These are phyloP conservation scores for Odonthalia washingtoniensis DNA, from an alignment of 31 red algal species.

Conservation along the genomic window DNA sequence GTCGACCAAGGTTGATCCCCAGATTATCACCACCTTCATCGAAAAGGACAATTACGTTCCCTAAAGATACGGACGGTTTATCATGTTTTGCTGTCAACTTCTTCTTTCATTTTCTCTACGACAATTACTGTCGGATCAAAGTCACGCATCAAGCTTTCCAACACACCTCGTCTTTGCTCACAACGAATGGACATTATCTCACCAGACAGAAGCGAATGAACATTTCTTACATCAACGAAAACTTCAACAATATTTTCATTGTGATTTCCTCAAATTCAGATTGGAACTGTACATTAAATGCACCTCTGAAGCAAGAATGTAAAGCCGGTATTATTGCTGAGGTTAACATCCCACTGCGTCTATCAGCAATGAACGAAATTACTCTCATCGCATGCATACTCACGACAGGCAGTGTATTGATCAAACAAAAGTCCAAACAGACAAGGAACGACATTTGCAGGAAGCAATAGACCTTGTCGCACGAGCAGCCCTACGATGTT, in stretches of 20 bases:
- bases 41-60: too few relatives aligned
- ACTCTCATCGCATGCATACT: conserved; percentile 59
- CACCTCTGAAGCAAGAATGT: conserved; percentile 51
- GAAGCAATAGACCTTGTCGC: conserved; percentile 75
- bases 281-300: conserved; percentile 38
- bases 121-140: conserved; percentile 70
- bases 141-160: conserved; percentile 63
- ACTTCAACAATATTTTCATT: conserved; percentile 27
- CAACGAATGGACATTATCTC: conserved; percentile 63
- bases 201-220: conserved; percentile 66
- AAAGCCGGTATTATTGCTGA: conserved; percentile 70
- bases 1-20: too few relatives aligned
- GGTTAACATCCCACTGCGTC: conserved; percentile 72
- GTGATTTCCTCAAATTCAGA: background rate
- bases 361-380: conserved; percentile 68
- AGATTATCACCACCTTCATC: conserved; percentile 33
- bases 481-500: conserved; percentile 74
- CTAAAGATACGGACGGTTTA: too few relatives aligned
- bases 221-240: conserved; percentile 61
- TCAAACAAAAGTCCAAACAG: conserved; percentile 67
- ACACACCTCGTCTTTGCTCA: conserved; percentile 65
- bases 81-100: conserved; percentile 44
- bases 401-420: conserved; percentile 57
- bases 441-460: conserved; percentile 61
- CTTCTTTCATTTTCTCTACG: background rate